phyloP scores from a whole-genome alignment of 1,139 yeast species.

The Tardiomyces digboiensis region DNA sequence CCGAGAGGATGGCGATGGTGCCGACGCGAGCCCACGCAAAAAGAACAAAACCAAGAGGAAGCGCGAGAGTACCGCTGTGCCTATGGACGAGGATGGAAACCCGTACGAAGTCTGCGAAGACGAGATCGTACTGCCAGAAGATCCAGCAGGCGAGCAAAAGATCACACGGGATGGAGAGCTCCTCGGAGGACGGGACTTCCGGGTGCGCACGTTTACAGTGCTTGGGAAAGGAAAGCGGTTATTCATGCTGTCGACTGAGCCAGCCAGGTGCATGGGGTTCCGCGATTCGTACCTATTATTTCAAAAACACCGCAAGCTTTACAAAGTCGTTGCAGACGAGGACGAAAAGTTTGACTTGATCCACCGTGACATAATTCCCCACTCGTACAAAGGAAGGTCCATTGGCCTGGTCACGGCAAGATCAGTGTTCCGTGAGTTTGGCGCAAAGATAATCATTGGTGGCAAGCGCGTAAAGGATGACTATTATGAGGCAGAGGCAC shows the following conservation, averaged over 20 bases:
- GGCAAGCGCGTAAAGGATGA: constrained; percentile 84
- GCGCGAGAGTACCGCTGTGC: constrained; percentile 5
- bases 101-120: constrained; percentile 55
- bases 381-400: constrained; percentile 82
- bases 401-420: constrained; percentile 89
- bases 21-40: not conserved
- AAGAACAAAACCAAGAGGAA: not conserved
- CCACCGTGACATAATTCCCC: constrained; percentile 74
- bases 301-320: constrained; percentile 69
- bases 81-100: constrained; percentile 11
- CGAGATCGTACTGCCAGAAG: constrained; percentile 75
- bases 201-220: constrained; percentile 76
- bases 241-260: constrained; percentile 91
- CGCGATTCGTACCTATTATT: constrained; percentile 87
- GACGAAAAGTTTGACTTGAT: constrained; percentile 80
- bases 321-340: constrained; percentile 65
- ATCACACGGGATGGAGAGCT: constrained; percentile 61
- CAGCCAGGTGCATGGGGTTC: constrained; percentile 91
- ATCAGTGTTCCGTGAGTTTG: constrained; percentile 85
- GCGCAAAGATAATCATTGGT: constrained; percentile 70
- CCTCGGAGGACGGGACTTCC: constrained; percentile 65
- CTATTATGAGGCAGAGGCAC: constrained; percentile 74
- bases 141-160: constrained; percentile 71
- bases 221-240: constrained; percentile 61
- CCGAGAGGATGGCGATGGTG: not conserved